Evolutionary conservation across 257 asterid species (phyloP).

Genomic region (Plantago major): DNA sequence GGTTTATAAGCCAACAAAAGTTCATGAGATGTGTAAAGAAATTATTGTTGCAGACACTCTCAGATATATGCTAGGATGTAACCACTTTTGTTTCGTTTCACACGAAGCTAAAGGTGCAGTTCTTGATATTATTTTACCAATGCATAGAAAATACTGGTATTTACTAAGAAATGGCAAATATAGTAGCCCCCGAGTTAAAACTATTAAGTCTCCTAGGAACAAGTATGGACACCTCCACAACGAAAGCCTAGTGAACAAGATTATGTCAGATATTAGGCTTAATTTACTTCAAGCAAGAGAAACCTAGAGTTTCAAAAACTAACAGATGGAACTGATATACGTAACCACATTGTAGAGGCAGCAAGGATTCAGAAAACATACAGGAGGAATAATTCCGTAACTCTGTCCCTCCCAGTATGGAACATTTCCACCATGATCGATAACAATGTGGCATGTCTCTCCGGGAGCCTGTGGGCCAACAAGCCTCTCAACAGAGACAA

Average conservation of each 20-base stretch:
- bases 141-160: neutral
- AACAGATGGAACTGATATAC: neutral
- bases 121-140: neutral
- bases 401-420: conserved; percentile 99
- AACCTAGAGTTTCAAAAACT: conserved; percentile 4
- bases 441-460: conserved; percentile 91
- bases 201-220: neutral
- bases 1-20: neutral
- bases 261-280: neutral
- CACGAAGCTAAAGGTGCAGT: neutral
- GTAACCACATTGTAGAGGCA: no score
- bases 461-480: conserved; percentile 99
- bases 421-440: conserved; percentile 84
- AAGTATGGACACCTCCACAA: neutral
- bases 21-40: neutral
- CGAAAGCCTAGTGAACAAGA: conserved; percentile 1
- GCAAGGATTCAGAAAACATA: conserved; percentile 31
- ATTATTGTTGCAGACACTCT: neutral
- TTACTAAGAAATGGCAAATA: neutral
- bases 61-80: neutral
- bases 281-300: neutral
- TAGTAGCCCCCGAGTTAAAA: neutral
- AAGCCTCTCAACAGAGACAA: conserved; percentile 76
- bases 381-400: conserved; percentile 90
- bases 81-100: neutral